Base-by-base conservation (phyloP, 306 rosid genomes). In the Begonia loranthoides region DNA sequence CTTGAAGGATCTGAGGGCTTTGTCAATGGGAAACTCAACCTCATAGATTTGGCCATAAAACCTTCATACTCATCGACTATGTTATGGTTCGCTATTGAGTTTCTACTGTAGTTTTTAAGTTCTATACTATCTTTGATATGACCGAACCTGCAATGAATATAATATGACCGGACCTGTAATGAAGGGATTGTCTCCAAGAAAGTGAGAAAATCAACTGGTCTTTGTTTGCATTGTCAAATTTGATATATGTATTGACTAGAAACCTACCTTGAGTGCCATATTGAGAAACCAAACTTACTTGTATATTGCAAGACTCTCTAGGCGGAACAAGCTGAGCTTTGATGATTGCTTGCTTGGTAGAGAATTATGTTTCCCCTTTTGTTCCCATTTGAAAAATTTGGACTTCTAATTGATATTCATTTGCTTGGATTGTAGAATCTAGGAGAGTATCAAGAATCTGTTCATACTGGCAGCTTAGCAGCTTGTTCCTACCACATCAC, bases 271-370 rank as follows among this genome's bases (percentile, higher is more conserved):
- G 94, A 55, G 68, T 86, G 12, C 95, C 95, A 12, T 90, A 90
- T 52, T 49, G 99, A 65, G 95, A 90, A 69, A 86, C 83, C 78
- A 90, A 90, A 69, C 75, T 90, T 77, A 90, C 99, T 54, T 86
- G 99, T 6, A 90, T 90, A 68, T 71, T 86, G 67, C 95, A 86
- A 53, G 95, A 82, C 62, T 90, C 95, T 50, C 80, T 90, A 6
- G 95, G 99, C 8, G 99, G 99, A 59, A 69, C 69, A 54, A 82
- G 92, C 9, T 88, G 60, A 36, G 82, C 99, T 36, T 40, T 86
- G 67, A 90, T 90, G 94, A 76, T 90, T 53, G 92, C 99, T 65
- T 90, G 99, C 70, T 66, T 90, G 94, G 99, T 90, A 72, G 58
- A 74, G 50, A 11, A 13, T 52, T 46, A 16, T 10, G 13, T 17